Conservation (phyloP, 1,284 basidiomycete species). For the Leccinum huronense region DNA sequence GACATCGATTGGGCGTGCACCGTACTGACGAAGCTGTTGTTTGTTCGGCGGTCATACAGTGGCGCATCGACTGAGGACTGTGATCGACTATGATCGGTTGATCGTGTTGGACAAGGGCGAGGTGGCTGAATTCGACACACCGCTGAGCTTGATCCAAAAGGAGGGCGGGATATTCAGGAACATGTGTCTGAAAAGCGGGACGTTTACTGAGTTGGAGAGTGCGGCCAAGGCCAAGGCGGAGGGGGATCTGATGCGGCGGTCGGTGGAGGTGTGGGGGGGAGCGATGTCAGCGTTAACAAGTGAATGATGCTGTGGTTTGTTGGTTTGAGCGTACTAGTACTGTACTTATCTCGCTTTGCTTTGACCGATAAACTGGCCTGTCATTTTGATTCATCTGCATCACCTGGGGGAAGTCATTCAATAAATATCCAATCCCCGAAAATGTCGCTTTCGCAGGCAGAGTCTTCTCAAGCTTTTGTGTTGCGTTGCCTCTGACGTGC, state of each 20-base stretch:
- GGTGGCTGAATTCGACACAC: constrained; percentile 78
- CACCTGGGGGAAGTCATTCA: too few species aligned
- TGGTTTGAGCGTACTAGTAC: not conserved
- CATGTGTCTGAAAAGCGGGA: constrained; percentile 83
- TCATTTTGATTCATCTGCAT: not conserved
- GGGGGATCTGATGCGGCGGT: constrained; percentile 11
- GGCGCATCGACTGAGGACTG: constrained; percentile 55
- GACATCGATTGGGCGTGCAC: not conserved
- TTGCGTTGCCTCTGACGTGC: too few species aligned
- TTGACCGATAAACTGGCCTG: not conserved
- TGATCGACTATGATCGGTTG: constrained; percentile 64
- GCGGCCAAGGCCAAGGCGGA: constrained; percentile 53
- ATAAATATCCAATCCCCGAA: too few species aligned
- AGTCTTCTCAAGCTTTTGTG: too few species aligned
- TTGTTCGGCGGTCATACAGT: constrained; percentile 28
- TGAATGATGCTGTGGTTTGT: not conserved
- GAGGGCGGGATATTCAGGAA: constrained; percentile 72
- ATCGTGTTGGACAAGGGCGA: constrained; percentile 68
- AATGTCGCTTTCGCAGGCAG: too few species aligned
- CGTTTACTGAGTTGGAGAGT: constrained; percentile 65
- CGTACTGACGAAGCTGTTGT: constrained; percentile 5
- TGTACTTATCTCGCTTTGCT: not conserved
- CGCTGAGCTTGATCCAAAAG: constrained; percentile 70
- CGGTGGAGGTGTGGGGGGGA: not conserved
- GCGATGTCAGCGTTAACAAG: not conserved